These are phyloP conservation scores for Marsdenia floribunda DNA, from an alignment of 257 asterid genomes.

Conservation along the genomic window DNA sequence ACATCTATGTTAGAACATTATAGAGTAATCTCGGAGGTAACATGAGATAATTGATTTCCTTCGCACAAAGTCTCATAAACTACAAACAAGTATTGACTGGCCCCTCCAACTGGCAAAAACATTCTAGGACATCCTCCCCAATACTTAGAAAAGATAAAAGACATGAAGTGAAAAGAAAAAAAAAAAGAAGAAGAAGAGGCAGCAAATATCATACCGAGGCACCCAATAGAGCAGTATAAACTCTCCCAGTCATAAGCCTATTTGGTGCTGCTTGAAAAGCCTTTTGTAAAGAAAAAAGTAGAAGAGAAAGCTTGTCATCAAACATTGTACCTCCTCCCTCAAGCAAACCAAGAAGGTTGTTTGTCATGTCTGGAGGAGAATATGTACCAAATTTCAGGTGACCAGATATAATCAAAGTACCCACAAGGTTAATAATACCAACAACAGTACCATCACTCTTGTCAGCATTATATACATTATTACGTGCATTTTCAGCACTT, in stretches of 20 bases:
- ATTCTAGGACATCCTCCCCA: constrained; percentile 1
- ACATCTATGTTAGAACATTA: neutral
- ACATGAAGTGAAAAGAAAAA: constrained; percentile 9
- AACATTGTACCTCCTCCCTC: constrained; percentile 99
- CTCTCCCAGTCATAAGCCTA: constrained; percentile 76
- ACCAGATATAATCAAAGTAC: constrained; percentile 82
- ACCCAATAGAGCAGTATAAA: constrained; percentile 78
- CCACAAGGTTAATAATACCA: constrained; percentile 78
- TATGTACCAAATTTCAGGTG: constrained; percentile 75
- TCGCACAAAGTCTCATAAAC: neutral
- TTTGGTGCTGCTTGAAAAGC: constrained; percentile 97
- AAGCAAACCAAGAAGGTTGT: constrained; percentile 65
- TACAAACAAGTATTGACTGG: neutral
- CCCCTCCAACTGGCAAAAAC: neutral
- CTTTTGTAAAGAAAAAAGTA: constrained; percentile 87
- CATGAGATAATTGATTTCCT: neutral
- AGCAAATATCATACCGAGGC: constrained; percentile 62
- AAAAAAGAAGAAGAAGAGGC: no score
- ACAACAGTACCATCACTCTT: constrained; percentile 75
- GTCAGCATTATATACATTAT: constrained; percentile 88
- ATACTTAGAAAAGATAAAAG: constrained; percentile 18
- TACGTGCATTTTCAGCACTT: constrained; percentile 96
- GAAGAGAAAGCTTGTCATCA: constrained; percentile 97
- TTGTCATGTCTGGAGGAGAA: constrained; percentile 65
- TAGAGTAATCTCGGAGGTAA: neutral